Conservation (phyloP, 768 basidiomycete species). For the Mycena filopes region DNA sequence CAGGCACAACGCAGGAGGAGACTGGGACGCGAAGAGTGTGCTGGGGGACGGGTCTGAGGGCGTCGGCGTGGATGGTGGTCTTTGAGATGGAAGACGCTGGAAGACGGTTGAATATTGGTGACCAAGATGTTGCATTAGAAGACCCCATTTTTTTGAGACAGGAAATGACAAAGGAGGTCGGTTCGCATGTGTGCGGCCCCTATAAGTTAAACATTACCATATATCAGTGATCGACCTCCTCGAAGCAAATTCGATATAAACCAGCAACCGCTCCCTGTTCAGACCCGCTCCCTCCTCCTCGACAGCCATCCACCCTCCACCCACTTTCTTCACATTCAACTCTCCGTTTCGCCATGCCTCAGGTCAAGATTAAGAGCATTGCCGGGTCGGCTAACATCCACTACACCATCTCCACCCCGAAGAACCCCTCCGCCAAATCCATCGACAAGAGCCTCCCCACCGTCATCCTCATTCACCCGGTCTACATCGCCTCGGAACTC, state of each 20-base stretch:
- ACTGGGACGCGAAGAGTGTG: conserved; percentile 54
- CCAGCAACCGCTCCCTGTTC: too few species aligned
- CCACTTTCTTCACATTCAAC: background rate
- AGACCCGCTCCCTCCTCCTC: too few species aligned
- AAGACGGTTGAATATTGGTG: conserved; percentile 40
- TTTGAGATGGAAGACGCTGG: conserved; percentile 77
- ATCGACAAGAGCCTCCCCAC: conserved; percentile 30
- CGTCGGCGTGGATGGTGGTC: conserved; percentile 69
- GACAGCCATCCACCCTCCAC: conserved; percentile 8
- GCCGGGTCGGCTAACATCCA: conserved; percentile 42
- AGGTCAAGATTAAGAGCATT: conserved; percentile 42
- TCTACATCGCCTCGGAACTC: conserved; percentile 30
- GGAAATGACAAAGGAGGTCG: too few species aligned
- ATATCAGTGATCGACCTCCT: too few species aligned
- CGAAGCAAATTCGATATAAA: too few species aligned
- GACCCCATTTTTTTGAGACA: too few species aligned
- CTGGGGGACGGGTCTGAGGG: conserved; percentile 73
- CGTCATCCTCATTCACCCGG: conserved; percentile 33
- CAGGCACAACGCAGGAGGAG: conserved; percentile 19
- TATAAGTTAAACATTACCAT: too few species aligned
- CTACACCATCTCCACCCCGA: conserved; percentile 32
- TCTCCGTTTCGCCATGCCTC: conserved; percentile 43
- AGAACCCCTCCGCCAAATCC: conserved; percentile 8
- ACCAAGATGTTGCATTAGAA: too few species aligned
- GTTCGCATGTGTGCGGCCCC: too few species aligned